These are phyloP conservation scores for Firmiana major DNA, from an alignment of 345 rosid genomes.

Conservation along the genomic window DNA sequence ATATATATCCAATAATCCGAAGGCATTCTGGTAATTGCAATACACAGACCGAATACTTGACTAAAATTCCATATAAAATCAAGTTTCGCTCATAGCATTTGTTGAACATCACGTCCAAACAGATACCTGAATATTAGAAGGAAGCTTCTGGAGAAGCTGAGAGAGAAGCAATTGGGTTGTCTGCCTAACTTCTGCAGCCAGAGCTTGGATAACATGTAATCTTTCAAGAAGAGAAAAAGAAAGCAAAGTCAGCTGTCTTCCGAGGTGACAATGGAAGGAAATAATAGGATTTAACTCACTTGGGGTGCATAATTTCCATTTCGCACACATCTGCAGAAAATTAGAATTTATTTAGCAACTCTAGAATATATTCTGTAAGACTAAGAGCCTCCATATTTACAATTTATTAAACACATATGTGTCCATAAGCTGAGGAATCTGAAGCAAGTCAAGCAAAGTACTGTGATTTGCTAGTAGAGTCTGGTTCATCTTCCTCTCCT, in stretches of 20 bases:
- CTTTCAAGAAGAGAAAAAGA: constrained; percentile 33
- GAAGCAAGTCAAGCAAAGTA: constrained; percentile 94
- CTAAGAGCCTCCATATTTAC: background rate
- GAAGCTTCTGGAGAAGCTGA: constrained; percentile 86
- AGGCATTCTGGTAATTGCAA: constrained; percentile 93
- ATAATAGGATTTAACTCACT: constrained; percentile 50
- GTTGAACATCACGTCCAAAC: constrained; percentile 11
- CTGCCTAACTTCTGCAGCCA: constrained; percentile 82
- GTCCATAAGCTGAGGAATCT: constrained; percentile 99
- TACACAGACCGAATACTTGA: constrained; percentile 13
- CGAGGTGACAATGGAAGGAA: constrained; percentile 20
- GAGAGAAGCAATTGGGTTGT: constrained; percentile 92
- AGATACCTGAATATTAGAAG: constrained; percentile 85
- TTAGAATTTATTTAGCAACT: constrained; percentile 9
- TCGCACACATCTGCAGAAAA: constrained; percentile 73
- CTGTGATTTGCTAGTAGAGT: constrained; percentile 79
- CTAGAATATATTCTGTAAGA: background rate
- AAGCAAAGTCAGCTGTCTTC: constrained; percentile 18
- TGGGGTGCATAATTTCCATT: constrained; percentile 97
- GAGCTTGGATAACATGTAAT: constrained; percentile 84
- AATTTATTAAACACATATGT: constrained; percentile 53
- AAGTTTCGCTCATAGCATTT: background rate
- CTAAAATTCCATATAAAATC: constrained; percentile 11
- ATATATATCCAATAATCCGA: constrained; percentile 85
- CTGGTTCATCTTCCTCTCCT: constrained; percentile 94